Evolutionary conservation across 129 eudicot genomes (phyloP), one percentile per base, ranked within the genome.

Genomic region (Flaveria brownii): DNA sequence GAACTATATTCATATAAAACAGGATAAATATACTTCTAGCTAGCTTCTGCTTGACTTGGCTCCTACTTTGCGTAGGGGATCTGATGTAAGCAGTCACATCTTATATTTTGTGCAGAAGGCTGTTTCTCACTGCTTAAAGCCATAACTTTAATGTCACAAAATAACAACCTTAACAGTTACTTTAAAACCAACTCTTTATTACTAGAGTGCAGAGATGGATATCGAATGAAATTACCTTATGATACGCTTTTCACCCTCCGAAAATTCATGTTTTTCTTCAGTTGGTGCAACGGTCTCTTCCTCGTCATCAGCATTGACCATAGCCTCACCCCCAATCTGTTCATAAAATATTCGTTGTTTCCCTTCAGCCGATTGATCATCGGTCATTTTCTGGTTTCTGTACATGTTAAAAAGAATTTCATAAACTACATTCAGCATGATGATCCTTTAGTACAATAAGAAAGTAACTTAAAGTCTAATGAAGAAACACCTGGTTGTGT

Each of bases 291-390:
- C 1, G 41, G 41, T 36, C 41, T 36, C 41, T 36, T 36, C 41
- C 41, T 36, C 41, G 1, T 36, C 7, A 36, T 36, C 41, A 36
- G 41, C 41, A 36, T 36, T 36, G 41, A 36, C 41, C 41, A 36
- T 36, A 20, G 91, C 89, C 81, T 89, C 90, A 67, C 90, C 81
- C 20, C 96, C 88, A 70, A 78, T 80, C 28, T 76, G 75, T 22
- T 87, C 96, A 74, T 87, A 86, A 62, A 84, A 81, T 20, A 89
- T 87, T 63, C 82, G 91, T 65, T 85, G 87, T 54, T 85, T 84
- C 76, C 97, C 96, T 56, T 80, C 82, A 45, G 89, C 90, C n/a
- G 98, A 88, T 65, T 90, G 92, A 72, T 88, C 85, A 59, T 90
- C 41, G 41, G 41, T 84, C 96, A 85, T 88, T 83, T 86, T 85